Conservation (phyloP, 1,284 basidiomycete species). For the Trichosporon coremiiforme region DNA sequence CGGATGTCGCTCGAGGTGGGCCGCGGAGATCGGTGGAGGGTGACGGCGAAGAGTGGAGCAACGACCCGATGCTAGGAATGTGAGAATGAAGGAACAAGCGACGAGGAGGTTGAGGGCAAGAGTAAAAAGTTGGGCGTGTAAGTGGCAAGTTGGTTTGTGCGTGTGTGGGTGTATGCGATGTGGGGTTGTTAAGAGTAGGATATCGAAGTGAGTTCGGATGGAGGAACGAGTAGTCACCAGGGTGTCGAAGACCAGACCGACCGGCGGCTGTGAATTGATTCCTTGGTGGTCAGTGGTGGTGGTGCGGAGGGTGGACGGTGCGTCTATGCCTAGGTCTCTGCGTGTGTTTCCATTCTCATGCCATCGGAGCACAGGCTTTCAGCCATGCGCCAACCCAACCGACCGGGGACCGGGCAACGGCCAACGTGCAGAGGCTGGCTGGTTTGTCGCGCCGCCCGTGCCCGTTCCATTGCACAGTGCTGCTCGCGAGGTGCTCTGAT, state of each 20-base stretch:
- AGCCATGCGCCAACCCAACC: not conserved
- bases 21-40: not conserved
- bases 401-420: not conserved
- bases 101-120: not conserved
- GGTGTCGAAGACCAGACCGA: not conserved
- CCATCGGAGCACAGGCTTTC: not conserved
- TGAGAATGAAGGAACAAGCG: not conserved
- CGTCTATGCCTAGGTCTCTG: not conserved
- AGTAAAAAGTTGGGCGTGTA: not conserved
- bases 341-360: not conserved
- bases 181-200: not conserved
- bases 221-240: constrained; percentile 10
- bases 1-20: constrained; percentile 12
- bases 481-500: not conserved
- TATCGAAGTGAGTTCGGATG: not conserved
- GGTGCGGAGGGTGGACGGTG: not conserved
- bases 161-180: not conserved
- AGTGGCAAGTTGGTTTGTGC: not conserved
- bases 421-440: not conserved
- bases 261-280: constrained; percentile 17
- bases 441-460: constrained; percentile 4
- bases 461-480: not conserved
- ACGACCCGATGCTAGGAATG: not conserved
- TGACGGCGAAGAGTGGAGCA: not conserved
- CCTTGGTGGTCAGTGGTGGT: not conserved